These are phyloP conservation scores for Nemania bipapillata DNA, from an alignment of 2,329 filamentous ascomycete species.

Conservation along the genomic window DNA sequence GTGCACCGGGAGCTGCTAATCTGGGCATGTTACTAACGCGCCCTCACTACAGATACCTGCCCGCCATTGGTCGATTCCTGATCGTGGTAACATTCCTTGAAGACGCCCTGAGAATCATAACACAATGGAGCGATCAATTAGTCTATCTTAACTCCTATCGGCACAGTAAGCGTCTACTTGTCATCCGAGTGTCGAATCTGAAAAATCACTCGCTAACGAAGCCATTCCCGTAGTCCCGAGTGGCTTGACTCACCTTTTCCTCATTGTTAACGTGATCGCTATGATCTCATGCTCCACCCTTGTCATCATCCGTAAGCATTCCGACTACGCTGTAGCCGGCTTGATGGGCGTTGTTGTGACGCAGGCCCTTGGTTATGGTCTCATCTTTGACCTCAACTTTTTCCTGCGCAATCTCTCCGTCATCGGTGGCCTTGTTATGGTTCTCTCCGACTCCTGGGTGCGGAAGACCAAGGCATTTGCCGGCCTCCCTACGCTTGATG, in stretches of 20 bases:
- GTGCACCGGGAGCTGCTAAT: neutral
- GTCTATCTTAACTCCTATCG: slow-evolving; percentile 92
- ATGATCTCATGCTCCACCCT: slow-evolving; percentile 85
- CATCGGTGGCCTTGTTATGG: slow-evolving; percentile 96
- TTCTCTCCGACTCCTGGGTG: slow-evolving; percentile 96
- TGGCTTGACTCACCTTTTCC: slow-evolving; percentile 91
- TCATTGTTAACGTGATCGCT: slow-evolving; percentile 86
- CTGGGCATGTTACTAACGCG: slow-evolving; percentile 41
- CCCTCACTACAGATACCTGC: slow-evolving; percentile 75
- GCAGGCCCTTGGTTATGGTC: slow-evolving; percentile 93
- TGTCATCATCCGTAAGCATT: slow-evolving; percentile 91
- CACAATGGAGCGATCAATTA: slow-evolving; percentile 96
- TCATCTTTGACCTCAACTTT: slow-evolving; percentile 99
- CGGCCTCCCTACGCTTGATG: slow-evolving; percentile 90
- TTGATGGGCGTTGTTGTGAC: slow-evolving; percentile 91
- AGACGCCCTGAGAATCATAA: slow-evolving; percentile 93
- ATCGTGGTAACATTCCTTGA: slow-evolving; percentile 99
- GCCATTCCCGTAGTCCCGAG: slow-evolving; percentile 72
- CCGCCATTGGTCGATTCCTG: slow-evolving; percentile 93
- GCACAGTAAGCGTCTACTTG: slow-evolving; percentile 72
- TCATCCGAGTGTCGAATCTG: neutral
- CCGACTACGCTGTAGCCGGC: slow-evolving; percentile 89
- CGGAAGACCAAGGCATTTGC: slow-evolving; percentile 97
- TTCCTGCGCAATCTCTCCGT: slow-evolving; percentile 99
- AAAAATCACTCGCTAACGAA: slow-evolving; percentile 38